phyloP scores from a whole-genome alignment of 73 alveolate species.

The Paramecium biaurelia region DNA sequence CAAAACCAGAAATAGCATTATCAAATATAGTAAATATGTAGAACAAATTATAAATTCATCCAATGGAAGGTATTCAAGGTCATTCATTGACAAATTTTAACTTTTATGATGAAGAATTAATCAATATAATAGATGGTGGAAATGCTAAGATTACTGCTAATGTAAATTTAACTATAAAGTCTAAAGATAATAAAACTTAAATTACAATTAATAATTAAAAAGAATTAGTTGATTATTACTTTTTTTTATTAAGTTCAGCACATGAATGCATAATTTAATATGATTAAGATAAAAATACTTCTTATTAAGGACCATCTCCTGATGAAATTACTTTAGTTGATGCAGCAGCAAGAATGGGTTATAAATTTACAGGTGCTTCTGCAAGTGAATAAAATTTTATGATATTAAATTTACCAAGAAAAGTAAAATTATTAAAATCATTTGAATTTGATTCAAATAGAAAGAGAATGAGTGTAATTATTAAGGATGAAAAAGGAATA shows the following conservation, averaged over 20 bases:
- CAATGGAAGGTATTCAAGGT: neutral
- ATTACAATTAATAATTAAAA: neutral
- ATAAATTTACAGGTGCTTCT: slow-evolving; percentile 67
- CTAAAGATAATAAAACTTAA: neutral
- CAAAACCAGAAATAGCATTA: neutral
- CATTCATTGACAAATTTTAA: neutral
- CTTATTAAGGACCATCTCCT: slow-evolving; percentile 84
- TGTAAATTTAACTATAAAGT: neutral
- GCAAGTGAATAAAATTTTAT: slow-evolving; percentile 33
- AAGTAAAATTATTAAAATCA: slow-evolving; percentile 75
- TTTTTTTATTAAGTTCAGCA: slow-evolving; percentile 69
- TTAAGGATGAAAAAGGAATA: slow-evolving; percentile 79
- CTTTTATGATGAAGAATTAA: slow-evolving; percentile 3
- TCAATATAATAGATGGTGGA: neutral
- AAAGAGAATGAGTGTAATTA: slow-evolving; percentile 89
- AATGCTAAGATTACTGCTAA: neutral
- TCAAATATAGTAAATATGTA: neutral
- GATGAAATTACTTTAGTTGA: slow-evolving; percentile 93
- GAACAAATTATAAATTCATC: neutral
- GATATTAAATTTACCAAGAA: slow-evolving; percentile 51
- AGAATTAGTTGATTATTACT: slow-evolving; percentile 53
- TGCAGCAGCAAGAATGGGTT: slow-evolving; percentile 91
- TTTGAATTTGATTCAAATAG: slow-evolving; percentile 94
- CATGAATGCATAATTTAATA: slow-evolving; percentile 85
- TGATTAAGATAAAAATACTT: slow-evolving; percentile 67